Evolutionary conservation across 2,329 filamentous ascomycete species (phyloP), one percentile per base, ranked within the genome.

Genomic region (Albophoma yamanashiensis): DNA sequence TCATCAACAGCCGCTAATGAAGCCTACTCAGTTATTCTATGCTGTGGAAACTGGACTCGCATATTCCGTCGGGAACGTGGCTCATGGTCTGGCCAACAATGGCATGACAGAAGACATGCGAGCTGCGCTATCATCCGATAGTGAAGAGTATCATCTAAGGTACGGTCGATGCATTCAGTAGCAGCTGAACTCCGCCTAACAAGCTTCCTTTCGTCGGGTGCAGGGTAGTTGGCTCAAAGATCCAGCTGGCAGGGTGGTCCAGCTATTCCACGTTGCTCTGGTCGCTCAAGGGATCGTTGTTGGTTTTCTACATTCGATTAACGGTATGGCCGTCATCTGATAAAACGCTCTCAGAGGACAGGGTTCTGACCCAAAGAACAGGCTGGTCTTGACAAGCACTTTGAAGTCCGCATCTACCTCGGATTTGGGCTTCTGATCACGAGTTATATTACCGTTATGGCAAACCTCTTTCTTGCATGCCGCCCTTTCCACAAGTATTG

Each of bases 271-370:
- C 76, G 2, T 69, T 85, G 14, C 67, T 86, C 17, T 84, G 81
- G 81, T 67, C 78, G 25, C 69, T 85, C 61, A 87, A 87, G 68
- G 69, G 74, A 9, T 82, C 82, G 58, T 77, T 85, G 75, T 75
- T 80, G 7, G 72, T 79, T 50, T 85, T 85, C 66, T 86, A 84
- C 67, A 75, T 77, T 5, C 74, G 83, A 56, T 70, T 86, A 20
- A 84, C 78, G 60, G 62, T 60, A 47, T 27, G 56, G 0, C 27
- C 17, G 17, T 8, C 47, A 52, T 27, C 17, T 34, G 27, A 34
- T 3, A 20, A 20, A 4, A 2, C 5, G 25, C 27, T 11, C 47
- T n/a, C 47, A 17, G 17, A 20, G 15, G 2, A 3, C 17, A 6
- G 47, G 20, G n/a, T n/a, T 0, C 27, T 52, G 5, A 52, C 17